These are phyloP conservation scores for Aspergillus brunneoviolaceus DNA, from an alignment of 2,329 filamentous ascomycete genomes.

Conservation along the genomic window DNA sequence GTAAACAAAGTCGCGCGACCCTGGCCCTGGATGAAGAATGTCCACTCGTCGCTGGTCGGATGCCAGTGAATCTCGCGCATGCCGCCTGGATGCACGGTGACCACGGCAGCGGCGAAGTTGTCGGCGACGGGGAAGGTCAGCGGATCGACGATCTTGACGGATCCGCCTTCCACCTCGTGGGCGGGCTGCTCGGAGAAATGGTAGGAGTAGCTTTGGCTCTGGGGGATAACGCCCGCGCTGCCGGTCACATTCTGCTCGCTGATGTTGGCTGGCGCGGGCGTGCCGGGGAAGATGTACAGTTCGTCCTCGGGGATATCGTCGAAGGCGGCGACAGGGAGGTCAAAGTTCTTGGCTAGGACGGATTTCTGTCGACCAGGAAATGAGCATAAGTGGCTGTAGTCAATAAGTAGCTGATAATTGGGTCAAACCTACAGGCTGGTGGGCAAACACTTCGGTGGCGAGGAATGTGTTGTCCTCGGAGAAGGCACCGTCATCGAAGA, in stretches of 20 bases:
- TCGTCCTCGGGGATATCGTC: constrained; percentile 63
- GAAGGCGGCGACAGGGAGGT: constrained; percentile 52
- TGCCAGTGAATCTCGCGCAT: constrained; percentile 84
- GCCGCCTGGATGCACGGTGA: constrained; percentile 68
- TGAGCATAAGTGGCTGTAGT: too few species aligned
- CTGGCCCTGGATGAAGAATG: constrained; percentile 71
- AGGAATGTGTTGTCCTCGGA: constrained; percentile 74
- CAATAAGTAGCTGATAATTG: too few species aligned
- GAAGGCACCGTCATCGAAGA: constrained; percentile 62
- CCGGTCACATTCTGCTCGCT: constrained; percentile 61
- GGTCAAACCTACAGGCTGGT: constrained; percentile 29
- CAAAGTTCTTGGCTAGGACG: constrained; percentile 58
- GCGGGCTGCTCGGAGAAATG: constrained; percentile 70
- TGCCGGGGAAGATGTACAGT: constrained; percentile 77
- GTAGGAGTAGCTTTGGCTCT: constrained; percentile 66
- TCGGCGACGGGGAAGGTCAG: constrained; percentile 72
- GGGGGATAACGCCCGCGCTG: constrained; percentile 65
- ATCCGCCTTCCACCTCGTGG: constrained; percentile 64
- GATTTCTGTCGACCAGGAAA: constrained; percentile 31
- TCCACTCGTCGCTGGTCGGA: constrained; percentile 76
- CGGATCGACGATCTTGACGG: constrained; percentile 74
- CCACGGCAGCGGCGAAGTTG: constrained; percentile 70
- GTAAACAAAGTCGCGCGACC: constrained; percentile 74
- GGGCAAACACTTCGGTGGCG: constrained; percentile 61
- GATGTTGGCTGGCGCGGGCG: constrained; percentile 61